phyloP scores from a whole-genome alignment of 352 stramenopile species.

The Phytophthora megakarya region DNA sequence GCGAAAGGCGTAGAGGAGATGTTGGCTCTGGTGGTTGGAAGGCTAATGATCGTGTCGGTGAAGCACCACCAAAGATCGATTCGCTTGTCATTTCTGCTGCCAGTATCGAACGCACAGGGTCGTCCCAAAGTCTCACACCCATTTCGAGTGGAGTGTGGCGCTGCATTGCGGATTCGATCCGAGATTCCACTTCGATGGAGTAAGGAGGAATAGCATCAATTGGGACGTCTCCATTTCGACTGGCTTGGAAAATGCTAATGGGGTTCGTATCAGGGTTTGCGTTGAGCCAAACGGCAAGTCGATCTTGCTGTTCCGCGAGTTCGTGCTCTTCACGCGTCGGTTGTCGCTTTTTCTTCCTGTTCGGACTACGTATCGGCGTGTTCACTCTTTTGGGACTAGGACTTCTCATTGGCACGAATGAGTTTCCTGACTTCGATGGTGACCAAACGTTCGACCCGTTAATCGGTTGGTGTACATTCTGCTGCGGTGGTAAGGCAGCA shows the following conservation, averaged over 20 bases:
- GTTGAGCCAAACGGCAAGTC: conserved; percentile 27
- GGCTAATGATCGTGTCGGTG: conserved; percentile 40
- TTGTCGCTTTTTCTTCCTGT: conserved; percentile 27
- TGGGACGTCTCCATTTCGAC: background rate
- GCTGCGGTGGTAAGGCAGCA: conserved; percentile 5
- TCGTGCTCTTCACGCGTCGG: conserved; percentile 25
- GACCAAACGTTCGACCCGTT: background rate
- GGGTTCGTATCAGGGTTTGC: conserved; percentile 15
- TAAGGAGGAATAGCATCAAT: conserved; percentile 10
- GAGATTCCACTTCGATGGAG: conserved; percentile 44
- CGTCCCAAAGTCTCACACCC: conserved; percentile 42
- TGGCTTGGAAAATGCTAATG: background rate
- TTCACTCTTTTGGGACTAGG: conserved; percentile 2
- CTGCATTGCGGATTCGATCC: conserved; percentile 42
- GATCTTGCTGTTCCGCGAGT: conserved; percentile 22
- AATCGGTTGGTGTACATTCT: conserved; percentile 2
- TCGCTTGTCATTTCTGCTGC: conserved; percentile 64
- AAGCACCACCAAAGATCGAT: conserved; percentile 50
- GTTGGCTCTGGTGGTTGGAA: conserved; percentile 20
- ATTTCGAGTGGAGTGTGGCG: conserved; percentile 17
- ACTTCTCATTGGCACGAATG: conserved; percentile 6
- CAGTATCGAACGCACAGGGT: conserved; percentile 54
- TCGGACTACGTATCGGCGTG: conserved; percentile 17
- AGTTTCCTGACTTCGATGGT: conserved; percentile 6
- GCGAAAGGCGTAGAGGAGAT: background rate